Conservation (phyloP, 345 rosid genomes). For the Limnanthes douglasii region DNA sequence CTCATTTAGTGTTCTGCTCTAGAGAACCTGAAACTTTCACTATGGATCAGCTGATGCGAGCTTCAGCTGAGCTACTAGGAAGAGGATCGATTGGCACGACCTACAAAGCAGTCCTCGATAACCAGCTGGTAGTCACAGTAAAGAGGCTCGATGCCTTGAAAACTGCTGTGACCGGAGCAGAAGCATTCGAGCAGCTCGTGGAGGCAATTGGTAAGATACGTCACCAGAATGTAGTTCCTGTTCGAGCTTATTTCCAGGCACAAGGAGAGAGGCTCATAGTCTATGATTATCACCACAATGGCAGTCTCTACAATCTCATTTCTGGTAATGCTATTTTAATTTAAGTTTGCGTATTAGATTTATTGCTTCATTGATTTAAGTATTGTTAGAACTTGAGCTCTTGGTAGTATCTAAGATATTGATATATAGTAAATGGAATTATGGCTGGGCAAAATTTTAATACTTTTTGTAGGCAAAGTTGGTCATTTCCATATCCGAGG, state of each 20-base stretch:
- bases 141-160: slow-evolving; percentile 68
- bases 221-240: slow-evolving; percentile 66
- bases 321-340: slow-evolving; percentile 27
- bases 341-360: background rate
- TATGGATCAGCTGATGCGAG: slow-evolving; percentile 81
- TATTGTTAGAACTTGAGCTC: slow-evolving; percentile 4
- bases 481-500: slow-evolving; percentile 4
- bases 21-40: slow-evolving; percentile 34
- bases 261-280: slow-evolving; percentile 81
- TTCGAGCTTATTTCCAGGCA: slow-evolving; percentile 64
- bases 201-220: slow-evolving; percentile 43
- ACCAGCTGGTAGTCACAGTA: slow-evolving; percentile 56
- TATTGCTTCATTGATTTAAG: slow-evolving; percentile 6
- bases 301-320: slow-evolving; percentile 85
- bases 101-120: slow-evolving; percentile 74
- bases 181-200: slow-evolving; percentile 58
- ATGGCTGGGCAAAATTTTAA: background rate
- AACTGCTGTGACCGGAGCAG: slow-evolving; percentile 38
- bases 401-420: background rate
- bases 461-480: background rate
- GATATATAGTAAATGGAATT: background rate
- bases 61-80: slow-evolving; percentile 88
- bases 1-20: slow-evolving; percentile 34
- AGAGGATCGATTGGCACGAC: slow-evolving; percentile 84
- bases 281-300: slow-evolving; percentile 73